Base-by-base conservation (phyloP, 1,139 yeast species). In the Yamadazyma sp. region DNA sequence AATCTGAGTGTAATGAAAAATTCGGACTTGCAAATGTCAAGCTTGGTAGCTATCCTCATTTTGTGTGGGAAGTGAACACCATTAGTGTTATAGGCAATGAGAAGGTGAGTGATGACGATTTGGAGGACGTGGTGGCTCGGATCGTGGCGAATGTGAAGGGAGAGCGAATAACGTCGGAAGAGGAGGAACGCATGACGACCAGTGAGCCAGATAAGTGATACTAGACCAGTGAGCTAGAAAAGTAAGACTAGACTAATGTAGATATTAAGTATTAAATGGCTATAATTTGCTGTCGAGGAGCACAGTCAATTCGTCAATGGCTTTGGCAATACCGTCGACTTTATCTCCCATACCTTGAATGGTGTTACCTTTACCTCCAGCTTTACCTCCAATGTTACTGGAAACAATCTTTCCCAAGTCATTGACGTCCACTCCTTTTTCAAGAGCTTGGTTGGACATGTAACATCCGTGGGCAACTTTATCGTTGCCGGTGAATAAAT, bases 291-390 rank as follows among this genome's bases (percentile, higher is more conserved):
- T 82, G 35, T 67, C 61, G 51, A 89, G 73, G 41, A 80, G 59
- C 50, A 73, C 68, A 46, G 73, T 73, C 39, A 90, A 77, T 50
- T 82, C 88, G 29, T 73, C 77, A 47, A 90, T 70, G 22, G 98
- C 99, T 30, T 72, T 76, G 31, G 71, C 72, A 41, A 89, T 73
- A 48, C 86, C 87, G 31, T 67, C 73, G 29, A 81, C 76, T 45
- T 87, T 86, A 53, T 83, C 88, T 54, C 98, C 98, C 81, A 89
- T 85, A 62, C 99, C 99, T 70, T 92, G 98, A 50, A 89, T 88
- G 43, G 90, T 82, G 52, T 89, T 87, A 45, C 97, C 97, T 67
- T 88, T 92, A 62, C 99, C 99, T 66, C 99, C 99, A 43, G 96
- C 95, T 62, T 86, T 87, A 63, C 99, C 99, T 49, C 98, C 99